These are phyloP conservation scores for Penicillium sp. DNA, from an alignment of 2,329 filamentous ascomycete species.

Conservation along the genomic window DNA sequence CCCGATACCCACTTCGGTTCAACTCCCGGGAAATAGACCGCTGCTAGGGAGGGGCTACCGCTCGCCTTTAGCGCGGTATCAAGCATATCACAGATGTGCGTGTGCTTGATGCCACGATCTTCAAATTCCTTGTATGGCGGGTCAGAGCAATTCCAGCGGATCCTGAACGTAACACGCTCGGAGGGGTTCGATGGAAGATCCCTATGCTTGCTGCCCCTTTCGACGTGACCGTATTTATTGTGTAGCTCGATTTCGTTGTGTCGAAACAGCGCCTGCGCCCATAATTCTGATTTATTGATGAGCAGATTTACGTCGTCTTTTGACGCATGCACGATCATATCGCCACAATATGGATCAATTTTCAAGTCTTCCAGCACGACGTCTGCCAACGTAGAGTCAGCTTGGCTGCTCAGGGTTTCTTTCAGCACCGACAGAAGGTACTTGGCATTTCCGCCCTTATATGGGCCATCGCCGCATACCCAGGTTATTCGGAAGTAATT, in stretches of 20 bases:
- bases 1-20: not conserved
- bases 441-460: not conserved
- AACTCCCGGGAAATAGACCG: not conserved
- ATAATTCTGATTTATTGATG: not conserved
- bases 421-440: not conserved
- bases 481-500: not conserved
- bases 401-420: not conserved
- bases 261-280: not conserved
- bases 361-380: not conserved
- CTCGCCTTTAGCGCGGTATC: not conserved
- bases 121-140: not conserved
- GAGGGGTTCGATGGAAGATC: not conserved
- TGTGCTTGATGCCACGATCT: not conserved
- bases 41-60: not conserved
- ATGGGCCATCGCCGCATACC: not conserved
- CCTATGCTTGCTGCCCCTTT: not conserved
- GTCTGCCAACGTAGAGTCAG: not conserved
- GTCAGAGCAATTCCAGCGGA: slow-evolving; percentile 1
- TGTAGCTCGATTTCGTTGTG: not conserved
- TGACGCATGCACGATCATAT: not conserved
- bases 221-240: not conserved
- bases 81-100: not conserved
- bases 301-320: not conserved
- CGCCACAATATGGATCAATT: not conserved
- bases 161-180: not conserved